Base-by-base conservation (phyloP, 2,329 filamentous ascomycete genomes). In the Fonsecaea monophora region DNA sequence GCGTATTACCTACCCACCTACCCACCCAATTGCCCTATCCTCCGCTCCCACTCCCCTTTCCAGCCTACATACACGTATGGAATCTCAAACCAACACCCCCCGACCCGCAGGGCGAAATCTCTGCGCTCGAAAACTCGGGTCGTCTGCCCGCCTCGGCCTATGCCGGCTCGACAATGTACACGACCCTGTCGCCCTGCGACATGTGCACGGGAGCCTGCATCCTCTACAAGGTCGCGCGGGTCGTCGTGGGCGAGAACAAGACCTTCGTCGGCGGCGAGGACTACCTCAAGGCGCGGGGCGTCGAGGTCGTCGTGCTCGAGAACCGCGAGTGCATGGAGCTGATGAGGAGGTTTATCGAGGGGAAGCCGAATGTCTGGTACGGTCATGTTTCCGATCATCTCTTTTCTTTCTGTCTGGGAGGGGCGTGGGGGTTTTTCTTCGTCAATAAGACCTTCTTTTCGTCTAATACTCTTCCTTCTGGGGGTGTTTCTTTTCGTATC, bases 171-270 rank as follows among this genome's bases (percentile, higher is more conserved):
- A 93, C 90, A n/a, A 92, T 94, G 89, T 94, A 91, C 79, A 94
- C 91, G 2, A 92, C 90, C 0, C 81, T 94, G 6, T 91, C 89
- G 2, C 91, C 90, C 0, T 94, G 91, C 77, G 89, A 92, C 75
- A 93, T 93, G 90, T 94, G 89, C 78, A 92, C 90, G 3, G 90
- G 91, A 8, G 90, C 90, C 2, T 92, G 90, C 74, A 81, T 94
- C 67, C 83, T 93, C 67, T 94, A 92, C 82, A 90, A 90, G 73
- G 85, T 94, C 65, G 83, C 85, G 55, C 85, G 90, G 25, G 90
- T 93, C 2, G 90, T 94, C 35, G 86, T 94, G 72, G 91, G 89
- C 56, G 91, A 94, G 81, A 92, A 93, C 79, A 86, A 86, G 74
- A 92, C 85, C 21, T 93, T 91, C 71, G 75, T 91, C 10, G 90